phyloP scores from a whole-genome alignment of 495 filamentous ascomycete species.

The Aspergillus bertholletiae region DNA sequence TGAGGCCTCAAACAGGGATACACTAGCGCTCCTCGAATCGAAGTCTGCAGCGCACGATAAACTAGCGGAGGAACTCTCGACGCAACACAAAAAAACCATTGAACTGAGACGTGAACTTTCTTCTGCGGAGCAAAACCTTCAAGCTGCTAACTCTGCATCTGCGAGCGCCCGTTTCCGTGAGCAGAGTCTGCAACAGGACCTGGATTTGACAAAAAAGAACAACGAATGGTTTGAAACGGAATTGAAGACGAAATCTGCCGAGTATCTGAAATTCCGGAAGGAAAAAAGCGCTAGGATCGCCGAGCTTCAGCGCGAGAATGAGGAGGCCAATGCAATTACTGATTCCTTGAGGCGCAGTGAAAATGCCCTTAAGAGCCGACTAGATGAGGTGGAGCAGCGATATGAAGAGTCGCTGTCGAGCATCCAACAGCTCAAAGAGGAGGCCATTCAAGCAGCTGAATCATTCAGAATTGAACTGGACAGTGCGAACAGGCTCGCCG shows the following conservation, averaged over 20 bases:
- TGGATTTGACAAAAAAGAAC: slow-evolving; percentile 79
- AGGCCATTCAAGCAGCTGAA: slow-evolving; percentile 71
- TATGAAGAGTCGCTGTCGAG: slow-evolving; percentile 75
- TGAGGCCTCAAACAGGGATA: slow-evolving; percentile 88
- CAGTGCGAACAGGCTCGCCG: slow-evolving; percentile 70
- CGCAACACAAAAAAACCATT: slow-evolving; percentile 82
- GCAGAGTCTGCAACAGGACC: slow-evolving; percentile 80
- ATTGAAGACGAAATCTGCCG: slow-evolving; percentile 79
- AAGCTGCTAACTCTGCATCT: slow-evolving; percentile 71
- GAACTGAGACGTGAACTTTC: slow-evolving; percentile 78
- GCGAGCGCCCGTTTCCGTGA: slow-evolving; percentile 81
- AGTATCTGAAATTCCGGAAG: slow-evolving; percentile 86
- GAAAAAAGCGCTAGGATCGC: slow-evolving; percentile 86
- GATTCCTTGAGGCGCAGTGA: slow-evolving; percentile 77
- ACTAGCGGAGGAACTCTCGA: slow-evolving; percentile 79
- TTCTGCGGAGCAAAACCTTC: slow-evolving; percentile 72
- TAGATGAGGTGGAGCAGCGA: slow-evolving; percentile 82
- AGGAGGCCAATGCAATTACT: slow-evolving; percentile 71
- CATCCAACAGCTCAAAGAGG: slow-evolving; percentile 82
- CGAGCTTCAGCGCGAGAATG: slow-evolving; percentile 82
- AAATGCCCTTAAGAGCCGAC: slow-evolving; percentile 69
- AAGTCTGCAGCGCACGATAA: slow-evolving; percentile 84
- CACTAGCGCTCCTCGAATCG: slow-evolving; percentile 79
- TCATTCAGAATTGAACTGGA: slow-evolving; percentile 81
- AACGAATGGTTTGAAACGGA: slow-evolving; percentile 91